A percentile compares a stretch with the other conserved stretches of the same genome.
phyloP scores from a whole-genome alignment of 202 grass and related monocot genomes.

The Saccharum hybrid region DNA sequence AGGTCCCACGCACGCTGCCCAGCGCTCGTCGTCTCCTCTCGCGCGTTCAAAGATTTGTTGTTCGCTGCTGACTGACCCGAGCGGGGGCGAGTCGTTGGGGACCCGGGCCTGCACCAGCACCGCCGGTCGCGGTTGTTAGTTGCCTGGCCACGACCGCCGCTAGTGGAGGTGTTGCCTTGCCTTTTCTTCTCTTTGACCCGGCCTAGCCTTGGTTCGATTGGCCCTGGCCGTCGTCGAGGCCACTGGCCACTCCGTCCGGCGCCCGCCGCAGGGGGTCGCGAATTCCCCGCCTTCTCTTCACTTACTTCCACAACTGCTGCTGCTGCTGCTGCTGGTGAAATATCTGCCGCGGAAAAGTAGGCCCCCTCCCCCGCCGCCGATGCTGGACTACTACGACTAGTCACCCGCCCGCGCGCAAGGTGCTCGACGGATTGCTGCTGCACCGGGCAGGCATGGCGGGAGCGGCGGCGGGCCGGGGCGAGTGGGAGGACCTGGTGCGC shows the following conservation, averaged over 20 bases:
- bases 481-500: conserved; percentile 77
- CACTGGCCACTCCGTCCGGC: background rate
- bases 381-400: background rate
- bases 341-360: background rate
- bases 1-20: background rate
- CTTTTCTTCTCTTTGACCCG: conserved; percentile 41
- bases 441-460: conserved; percentile 37
- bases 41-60: background rate
- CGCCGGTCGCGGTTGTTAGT: background rate
- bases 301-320: background rate
- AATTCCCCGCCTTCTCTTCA: no score
- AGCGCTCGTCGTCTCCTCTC: no score
- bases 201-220: background rate
- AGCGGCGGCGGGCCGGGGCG: conserved; percentile 29
- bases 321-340: background rate
- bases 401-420: background rate
- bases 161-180: conserved; percentile 31
- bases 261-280: no score
- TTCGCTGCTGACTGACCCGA: background rate
- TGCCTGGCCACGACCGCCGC: background rate
- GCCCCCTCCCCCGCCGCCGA: background rate
- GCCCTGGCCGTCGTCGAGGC: background rate
- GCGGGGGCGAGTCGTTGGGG: conserved; percentile 20
- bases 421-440: conserved; percentile 33
- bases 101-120: background rate